Conservation (phyloP, 345 rosid species). For the Alliaria petiolata region DNA sequence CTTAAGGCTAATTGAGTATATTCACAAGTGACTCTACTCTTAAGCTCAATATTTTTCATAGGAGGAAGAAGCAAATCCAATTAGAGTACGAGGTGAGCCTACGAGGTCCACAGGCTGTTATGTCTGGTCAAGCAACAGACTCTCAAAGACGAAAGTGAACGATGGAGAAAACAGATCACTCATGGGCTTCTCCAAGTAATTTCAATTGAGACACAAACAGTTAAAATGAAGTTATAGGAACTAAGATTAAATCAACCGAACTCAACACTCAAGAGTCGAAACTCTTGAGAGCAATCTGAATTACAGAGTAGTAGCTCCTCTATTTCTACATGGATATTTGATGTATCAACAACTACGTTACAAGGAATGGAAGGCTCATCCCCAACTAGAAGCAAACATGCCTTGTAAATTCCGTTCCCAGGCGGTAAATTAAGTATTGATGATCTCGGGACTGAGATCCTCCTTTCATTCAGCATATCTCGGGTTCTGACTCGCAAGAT, state of each 20-base stretch:
- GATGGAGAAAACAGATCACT: not conserved
- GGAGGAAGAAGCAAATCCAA: too few relatives aligned
- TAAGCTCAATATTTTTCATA: too few relatives aligned
- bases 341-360: conserved; percentile 56
- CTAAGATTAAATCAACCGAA: conserved; percentile 39
- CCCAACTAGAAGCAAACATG: conserved; percentile 47
- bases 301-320: conserved; percentile 37
- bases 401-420: conserved; percentile 54
- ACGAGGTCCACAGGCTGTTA: too few relatives aligned
- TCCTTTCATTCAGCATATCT: conserved; percentile 28
- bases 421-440: conserved; percentile 72
- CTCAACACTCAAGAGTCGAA: conserved; percentile 58
- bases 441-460: conserved; percentile 52
- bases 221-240: not conserved
- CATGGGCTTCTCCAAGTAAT: not conserved
- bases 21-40: too few relatives aligned
- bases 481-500: conserved; percentile 37
- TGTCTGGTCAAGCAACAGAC: too few relatives aligned
- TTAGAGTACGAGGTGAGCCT: too few relatives aligned
- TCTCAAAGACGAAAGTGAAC: too few relatives aligned
- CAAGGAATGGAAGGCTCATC: conserved; percentile 41
- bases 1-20: not conserved
- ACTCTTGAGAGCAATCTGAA: conserved; percentile 36
- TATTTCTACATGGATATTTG: conserved; percentile 53
- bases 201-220: not conserved